Percentiles rank a stretch among this genome's conserved stretches.
These are phyloP conservation scores for Tolypocladium endophyticum DNA, from an alignment of 2,329 filamentous ascomycete genomes.

Conservation along the genomic window DNA sequence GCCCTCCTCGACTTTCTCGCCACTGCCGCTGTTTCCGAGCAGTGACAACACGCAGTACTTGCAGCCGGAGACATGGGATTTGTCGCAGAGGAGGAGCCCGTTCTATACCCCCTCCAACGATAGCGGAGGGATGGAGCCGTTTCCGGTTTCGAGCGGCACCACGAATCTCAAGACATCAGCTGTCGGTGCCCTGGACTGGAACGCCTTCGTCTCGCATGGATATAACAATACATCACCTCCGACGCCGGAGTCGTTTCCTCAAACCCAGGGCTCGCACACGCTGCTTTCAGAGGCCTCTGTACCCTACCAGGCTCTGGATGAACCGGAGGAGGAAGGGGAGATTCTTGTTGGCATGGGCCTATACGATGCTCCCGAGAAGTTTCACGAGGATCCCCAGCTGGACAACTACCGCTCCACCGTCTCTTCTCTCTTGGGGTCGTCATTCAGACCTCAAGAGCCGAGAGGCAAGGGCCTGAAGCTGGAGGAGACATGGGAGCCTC, in stretches of 20 bases:
- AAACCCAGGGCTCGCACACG: conserved; percentile 36
- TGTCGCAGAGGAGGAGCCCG: conserved; percentile 17
- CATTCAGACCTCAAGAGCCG: conserved; percentile 32
- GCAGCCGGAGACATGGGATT: conserved; percentile 26
- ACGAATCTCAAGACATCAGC: conserved; percentile 5
- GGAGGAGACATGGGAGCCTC: conserved; percentile 69
- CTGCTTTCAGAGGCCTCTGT: conserved; percentile 38
- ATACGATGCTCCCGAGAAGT: conserved; percentile 60
- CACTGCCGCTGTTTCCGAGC: conserved; percentile 32
- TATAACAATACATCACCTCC: conserved; percentile 43
- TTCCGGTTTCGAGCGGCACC: conserved; percentile 13
- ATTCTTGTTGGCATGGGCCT: conserved; percentile 75
- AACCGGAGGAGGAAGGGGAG: conserved; percentile 52
- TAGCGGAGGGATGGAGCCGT: conserved; percentile 16
- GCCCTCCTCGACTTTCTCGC: conserved; percentile 43
- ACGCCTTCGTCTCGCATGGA: conserved; percentile 31
- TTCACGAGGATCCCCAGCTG: conserved; percentile 35
- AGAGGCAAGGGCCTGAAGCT: conserved; percentile 68
- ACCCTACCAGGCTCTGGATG: conserved; percentile 37
- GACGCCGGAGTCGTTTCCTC: conserved; percentile 48
- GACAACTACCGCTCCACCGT: conserved; percentile 46
- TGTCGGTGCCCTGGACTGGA: conserved; percentile 27
- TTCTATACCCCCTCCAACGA: conserved; percentile 14
- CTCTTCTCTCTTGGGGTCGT: conserved; percentile 41
- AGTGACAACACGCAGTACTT: conserved; percentile 28